Base-by-base conservation (phyloP, 73 alveolate species). In the Paramecium sonneborni region DNA sequence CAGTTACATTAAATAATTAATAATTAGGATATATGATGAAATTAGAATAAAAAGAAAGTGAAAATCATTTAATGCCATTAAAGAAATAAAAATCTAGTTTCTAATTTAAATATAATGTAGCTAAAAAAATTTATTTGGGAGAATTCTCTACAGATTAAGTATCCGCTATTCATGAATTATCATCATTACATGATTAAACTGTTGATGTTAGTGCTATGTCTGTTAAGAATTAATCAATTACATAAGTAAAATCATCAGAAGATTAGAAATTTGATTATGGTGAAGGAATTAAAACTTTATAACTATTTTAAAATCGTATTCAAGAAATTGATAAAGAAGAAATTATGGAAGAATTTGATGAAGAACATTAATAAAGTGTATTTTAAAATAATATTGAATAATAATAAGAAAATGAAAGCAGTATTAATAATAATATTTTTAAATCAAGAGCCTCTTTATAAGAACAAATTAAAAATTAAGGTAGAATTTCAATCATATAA, bases 271-370 rank as follows among this genome's bases (percentile, higher is more conserved):
- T 21, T 37, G 58, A 79, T 30, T 79, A 79, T 79, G 90, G 55
- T 6, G 69, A 79, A 23, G 90, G 90, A 14, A 79, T 79, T 41
- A 79, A 79, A 21, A 79, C 90, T 14, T 24, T 79, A 5, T 6
- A 79, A 44, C 55, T 79, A 6, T 79, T 21, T 39, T 3, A 79
- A 44, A 79, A 79, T 79, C n/a, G 90, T 41, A 43, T 79, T 3
- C 15, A 79, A 23, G 90, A 79, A 79, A 23, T 79, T 2, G 90
- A 79, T 20, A 79, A 79, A 24, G 90, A 79, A 26, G 90, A 79
- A 39, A 24, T 24, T 20, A 46, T 43, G 56, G 90, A 79, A 79
- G 90, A 79, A 43, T 23, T 79, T 41, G 90, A 79, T 15, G 74
- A 79, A 24, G 90, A 79, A 79, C 76, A 79, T 23, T n/a, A 79